These are phyloP conservation scores for Furcasterigmium sp. DNA, from an alignment of 2,329 filamentous ascomycete species.

Conservation along the genomic window DNA sequence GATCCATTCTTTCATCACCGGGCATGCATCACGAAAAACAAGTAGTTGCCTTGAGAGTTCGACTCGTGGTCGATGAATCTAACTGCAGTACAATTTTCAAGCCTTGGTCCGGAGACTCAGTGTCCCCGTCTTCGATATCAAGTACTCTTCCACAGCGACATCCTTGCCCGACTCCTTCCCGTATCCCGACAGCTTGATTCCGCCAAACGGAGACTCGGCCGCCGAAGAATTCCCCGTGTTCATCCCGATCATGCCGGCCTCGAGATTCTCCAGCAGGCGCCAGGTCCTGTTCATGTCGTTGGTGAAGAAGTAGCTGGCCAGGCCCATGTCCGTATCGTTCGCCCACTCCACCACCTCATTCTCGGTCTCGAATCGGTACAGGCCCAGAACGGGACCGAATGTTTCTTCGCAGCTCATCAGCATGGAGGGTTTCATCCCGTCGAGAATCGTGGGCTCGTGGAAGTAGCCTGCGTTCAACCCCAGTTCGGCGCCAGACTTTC, in stretches of 20 bases:
- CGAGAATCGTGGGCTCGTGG: constrained; percentile 60
- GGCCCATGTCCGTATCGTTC: constrained; percentile 63
- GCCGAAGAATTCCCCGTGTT: constrained; percentile 38
- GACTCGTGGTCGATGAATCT: no score
- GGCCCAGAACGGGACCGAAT: constrained; percentile 67
- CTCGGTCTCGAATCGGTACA: constrained; percentile 67
- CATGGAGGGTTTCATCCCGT: constrained; percentile 64
- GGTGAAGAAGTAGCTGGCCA: constrained; percentile 74
- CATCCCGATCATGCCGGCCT: constrained; percentile 63
- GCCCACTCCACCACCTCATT: constrained; percentile 66
- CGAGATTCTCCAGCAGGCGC: constrained; percentile 43
- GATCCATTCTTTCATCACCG: no score
- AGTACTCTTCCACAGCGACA: constrained; percentile 39
- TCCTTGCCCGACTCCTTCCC: constrained; percentile 44
- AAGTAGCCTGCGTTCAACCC: constrained; percentile 59
- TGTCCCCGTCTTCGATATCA: constrained; percentile 39
- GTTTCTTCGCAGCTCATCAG: constrained; percentile 64
- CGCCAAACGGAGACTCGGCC: constrained; percentile 39
- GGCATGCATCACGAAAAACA: no score
- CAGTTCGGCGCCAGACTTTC: constrained; percentile 38
- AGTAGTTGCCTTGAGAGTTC: no score
- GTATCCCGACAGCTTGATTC: constrained; percentile 41
- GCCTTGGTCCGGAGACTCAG: constrained; percentile 22
- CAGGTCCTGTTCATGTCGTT: constrained; percentile 31
- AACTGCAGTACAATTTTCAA: no score